phyloP scores from a whole-genome alignment of 352 stramenopile genomes.

The Saprolegnia parasitica region DNA sequence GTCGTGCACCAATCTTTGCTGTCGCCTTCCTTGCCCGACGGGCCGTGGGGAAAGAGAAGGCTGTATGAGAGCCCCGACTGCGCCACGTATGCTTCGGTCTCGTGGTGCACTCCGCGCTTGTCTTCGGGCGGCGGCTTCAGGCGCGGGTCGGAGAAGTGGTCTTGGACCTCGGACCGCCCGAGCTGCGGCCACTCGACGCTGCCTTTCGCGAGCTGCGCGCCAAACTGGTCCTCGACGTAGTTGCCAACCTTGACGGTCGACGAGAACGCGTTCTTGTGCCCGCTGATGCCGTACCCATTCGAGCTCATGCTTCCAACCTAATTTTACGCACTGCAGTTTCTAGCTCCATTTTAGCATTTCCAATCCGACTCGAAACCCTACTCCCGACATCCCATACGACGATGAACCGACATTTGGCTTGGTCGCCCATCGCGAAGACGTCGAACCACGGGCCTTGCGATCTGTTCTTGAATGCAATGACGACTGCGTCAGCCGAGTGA shows the following conservation, averaged over 20 bases:
- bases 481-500: too few species aligned
- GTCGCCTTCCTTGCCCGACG: constrained; percentile 27
- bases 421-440: too few species aligned
- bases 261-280: constrained; percentile 80
- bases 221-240: constrained; percentile 77
- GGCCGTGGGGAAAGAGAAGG: constrained; percentile 67
- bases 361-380: too few species aligned
- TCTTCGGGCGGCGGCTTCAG: constrained; percentile 41
- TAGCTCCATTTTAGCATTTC: too few species aligned
- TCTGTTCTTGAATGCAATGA: too few species aligned
- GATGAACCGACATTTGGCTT: too few species aligned
- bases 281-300: constrained; percentile 63
- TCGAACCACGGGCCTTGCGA: too few species aligned
- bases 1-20: constrained; percentile 28
- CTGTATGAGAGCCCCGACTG: constrained; percentile 60
- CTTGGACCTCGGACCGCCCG: constrained; percentile 44
- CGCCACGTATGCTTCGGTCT: constrained; percentile 49
- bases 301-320: background rate
- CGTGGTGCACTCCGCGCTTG: constrained; percentile 24
- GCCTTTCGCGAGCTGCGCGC: constrained; percentile 40
- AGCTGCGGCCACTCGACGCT: constrained; percentile 41
- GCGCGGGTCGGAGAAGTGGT: constrained; percentile 50
- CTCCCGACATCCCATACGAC: too few species aligned
- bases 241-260: constrained; percentile 73
- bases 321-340: background rate